Evolutionary conservation across 768 basidiomycete genomes (phyloP), one percentile per base, ranked within the genome.

Genomic region (Strobilomyces dryophilus): DNA sequence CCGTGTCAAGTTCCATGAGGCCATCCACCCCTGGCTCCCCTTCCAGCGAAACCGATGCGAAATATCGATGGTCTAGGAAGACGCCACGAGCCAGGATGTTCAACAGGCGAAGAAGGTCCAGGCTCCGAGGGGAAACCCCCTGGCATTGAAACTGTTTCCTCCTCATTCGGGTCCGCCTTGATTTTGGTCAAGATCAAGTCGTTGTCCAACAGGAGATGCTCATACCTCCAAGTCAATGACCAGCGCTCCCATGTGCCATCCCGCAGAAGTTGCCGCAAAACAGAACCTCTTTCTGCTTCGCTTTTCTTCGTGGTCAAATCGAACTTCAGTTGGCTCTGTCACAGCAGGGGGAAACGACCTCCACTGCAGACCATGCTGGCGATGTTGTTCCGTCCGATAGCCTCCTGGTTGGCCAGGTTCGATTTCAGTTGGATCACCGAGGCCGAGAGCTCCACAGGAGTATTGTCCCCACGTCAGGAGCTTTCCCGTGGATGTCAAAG

Each of bases 221-320:
- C 62, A 32, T 52, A 89, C 89, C 74, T 92, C 84, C 26, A 92
- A 73, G 65, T 92, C 89, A 37, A 95, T 85, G 4, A 91, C 89
- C 44, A 98, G 73, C 1, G 92, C 92, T 8, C 92, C 94, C 51
- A 81, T 88, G 62, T 98, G 95, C 94, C 93, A 95, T 10, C 95
- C 95, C 0, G 83, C 79, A 3, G 94, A 91, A 5, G 91, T 80
- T 6, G 85, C 83, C 1, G 80, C 80, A 59, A 95, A 89, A 60
- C 89, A 92, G 63, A 89, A 97, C 58, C 77, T 75, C 45, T 84
- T 74, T 53, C 75, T 81, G 20, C 66, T 68, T 45, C 68, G 72
- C 61, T 76, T 79, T 49, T 68, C 71, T n/a, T 66, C 74, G 57
- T 83, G 76, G 59, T 84, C 84, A 62, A 95, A 95, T 54, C 77